Percentiles rank a stretch among this genome's conserved stretches.
These are phyloP conservation scores for Paramyrothecium sp. DNA, from an alignment of 2,329 filamentous ascomycete genomes.

Conservation along the genomic window DNA sequence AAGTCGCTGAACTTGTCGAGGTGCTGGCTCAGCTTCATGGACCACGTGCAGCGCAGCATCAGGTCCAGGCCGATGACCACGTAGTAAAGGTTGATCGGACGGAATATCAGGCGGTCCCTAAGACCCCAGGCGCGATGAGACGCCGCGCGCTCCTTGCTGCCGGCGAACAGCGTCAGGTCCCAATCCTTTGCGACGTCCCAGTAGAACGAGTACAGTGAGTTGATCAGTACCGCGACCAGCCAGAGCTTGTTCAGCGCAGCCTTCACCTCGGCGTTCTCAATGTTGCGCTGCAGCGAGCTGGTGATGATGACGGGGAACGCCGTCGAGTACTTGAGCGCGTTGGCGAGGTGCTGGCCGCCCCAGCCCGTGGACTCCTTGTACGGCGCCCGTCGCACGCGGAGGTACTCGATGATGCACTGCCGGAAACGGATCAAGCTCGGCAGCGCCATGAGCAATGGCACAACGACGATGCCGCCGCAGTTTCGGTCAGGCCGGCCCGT, in stretches of 20 bases:
- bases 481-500: conserved; percentile 78
- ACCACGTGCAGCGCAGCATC: conserved; percentile 85
- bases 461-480: conserved; percentile 76
- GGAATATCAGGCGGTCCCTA: conserved; percentile 71
- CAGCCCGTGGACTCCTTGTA: conserved; percentile 60
- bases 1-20: conserved; percentile 82
- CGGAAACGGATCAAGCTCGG: conserved; percentile 85
- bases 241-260: conserved; percentile 56
- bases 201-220: conserved; percentile 95
- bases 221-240: conserved; percentile 72
- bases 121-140: conserved; percentile 75
- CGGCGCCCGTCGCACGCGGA: conserved; percentile 63
- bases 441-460: conserved; percentile 80
- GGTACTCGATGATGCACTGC: conserved; percentile 88
- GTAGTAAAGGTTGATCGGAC: conserved; percentile 76
- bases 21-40: conserved; percentile 79
- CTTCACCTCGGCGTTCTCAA: conserved; percentile 38
- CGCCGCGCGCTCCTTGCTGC: conserved; percentile 52
- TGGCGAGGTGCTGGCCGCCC: conserved; percentile 86
- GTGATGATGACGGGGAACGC: conserved; percentile 90
- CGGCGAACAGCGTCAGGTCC: conserved; percentile 82
- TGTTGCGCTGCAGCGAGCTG: conserved; percentile 69
- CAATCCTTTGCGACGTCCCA: conserved; percentile 98
- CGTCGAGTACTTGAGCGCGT: conserved; percentile 91
- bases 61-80: conserved; percentile 75